These are phyloP conservation scores for Paraconiothyrium sp. DNA, from an alignment of 2,329 filamentous ascomycete genomes.

Conservation along the genomic window DNA sequence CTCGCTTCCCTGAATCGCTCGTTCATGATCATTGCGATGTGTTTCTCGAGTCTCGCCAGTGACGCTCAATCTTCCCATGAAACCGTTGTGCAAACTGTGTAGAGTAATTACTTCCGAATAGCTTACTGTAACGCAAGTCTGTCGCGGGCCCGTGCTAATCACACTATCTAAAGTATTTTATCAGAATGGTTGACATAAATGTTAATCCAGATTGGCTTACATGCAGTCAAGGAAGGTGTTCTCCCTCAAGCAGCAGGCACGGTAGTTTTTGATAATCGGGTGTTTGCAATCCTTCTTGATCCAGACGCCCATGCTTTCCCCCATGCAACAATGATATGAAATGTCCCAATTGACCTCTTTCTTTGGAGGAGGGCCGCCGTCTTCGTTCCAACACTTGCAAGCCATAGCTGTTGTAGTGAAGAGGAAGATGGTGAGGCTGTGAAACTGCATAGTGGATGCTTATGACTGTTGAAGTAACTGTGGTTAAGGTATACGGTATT, in stretches of 20 bases:
- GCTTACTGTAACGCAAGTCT: not conserved
- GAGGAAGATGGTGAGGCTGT: not conserved
- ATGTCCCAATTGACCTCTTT: not conserved
- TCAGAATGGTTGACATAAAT: not conserved
- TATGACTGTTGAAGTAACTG: not conserved
- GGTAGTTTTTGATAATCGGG: not conserved
- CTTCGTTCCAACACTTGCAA: not conserved
- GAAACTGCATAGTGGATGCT: not conserved
- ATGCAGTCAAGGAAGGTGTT: not conserved
- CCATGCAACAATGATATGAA: not conserved
- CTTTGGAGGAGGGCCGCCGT: not conserved
- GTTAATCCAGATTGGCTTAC: not conserved
- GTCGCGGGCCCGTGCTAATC: not conserved
- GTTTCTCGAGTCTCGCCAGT: too few relatives aligned
- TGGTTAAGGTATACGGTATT: not conserved
- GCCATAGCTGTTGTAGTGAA: not conserved
- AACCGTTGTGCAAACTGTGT: too few relatives aligned
- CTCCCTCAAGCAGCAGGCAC: not conserved
- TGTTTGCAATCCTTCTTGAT: not conserved
- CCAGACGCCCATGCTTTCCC: not conserved
- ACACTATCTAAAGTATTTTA: not conserved
- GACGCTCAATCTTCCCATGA: too few relatives aligned
- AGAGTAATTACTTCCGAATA: not conserved
- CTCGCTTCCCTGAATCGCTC: too few relatives aligned
- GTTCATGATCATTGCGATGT: too few relatives aligned